Evolutionary conservation across 352 stramenopile genomes (phyloP).

Genomic region (Phytophthora sojae): DNA sequence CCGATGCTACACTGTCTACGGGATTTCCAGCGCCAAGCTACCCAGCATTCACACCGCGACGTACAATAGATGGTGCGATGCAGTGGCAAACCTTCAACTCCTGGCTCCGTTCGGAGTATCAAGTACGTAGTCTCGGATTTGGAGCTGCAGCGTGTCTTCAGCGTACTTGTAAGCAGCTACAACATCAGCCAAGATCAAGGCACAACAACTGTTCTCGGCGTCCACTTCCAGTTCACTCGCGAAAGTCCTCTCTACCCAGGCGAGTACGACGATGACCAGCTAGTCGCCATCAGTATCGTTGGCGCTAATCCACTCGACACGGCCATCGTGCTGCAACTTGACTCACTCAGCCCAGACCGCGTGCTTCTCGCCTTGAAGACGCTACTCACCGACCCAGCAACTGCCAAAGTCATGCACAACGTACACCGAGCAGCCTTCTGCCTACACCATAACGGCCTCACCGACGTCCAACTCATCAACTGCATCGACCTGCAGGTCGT

Average conservation of each 20-base stretch:
- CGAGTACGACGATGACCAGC: not conserved
- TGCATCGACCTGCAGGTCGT: slow-evolving; percentile 35
- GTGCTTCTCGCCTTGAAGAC: not conserved
- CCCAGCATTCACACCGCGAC: not conserved
- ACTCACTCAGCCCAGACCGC: too few species aligned
- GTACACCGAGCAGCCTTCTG: slow-evolving; percentile 14
- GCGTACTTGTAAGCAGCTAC: too few species aligned
- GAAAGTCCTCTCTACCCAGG: not conserved
- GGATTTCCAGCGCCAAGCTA: not conserved
- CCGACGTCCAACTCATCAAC: slow-evolving; percentile 6
- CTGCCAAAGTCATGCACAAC: slow-evolving; percentile 25
- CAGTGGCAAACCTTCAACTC: not conserved
- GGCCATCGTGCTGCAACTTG: not conserved
- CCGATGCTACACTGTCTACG: slow-evolving; percentile 2
- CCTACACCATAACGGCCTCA: not conserved
- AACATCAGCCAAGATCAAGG: too few species aligned
- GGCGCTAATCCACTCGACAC: not conserved
- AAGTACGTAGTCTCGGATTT: not conserved
- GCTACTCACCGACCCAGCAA: slow-evolving; percentile 3
- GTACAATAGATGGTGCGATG: not conserved
- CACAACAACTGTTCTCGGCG: not conserved
- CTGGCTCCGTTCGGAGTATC: not conserved
- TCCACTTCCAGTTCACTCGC: slow-evolving; percentile 13
- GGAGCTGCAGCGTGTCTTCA: not conserved
- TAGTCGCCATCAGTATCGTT: slow-evolving; percentile 4